Percentiles rank a stretch among this genome's conserved stretches.
These are phyloP conservation scores for Mycena alexandri DNA, from an alignment of 768 basidiomycete genomes.

Conservation along the genomic window DNA sequence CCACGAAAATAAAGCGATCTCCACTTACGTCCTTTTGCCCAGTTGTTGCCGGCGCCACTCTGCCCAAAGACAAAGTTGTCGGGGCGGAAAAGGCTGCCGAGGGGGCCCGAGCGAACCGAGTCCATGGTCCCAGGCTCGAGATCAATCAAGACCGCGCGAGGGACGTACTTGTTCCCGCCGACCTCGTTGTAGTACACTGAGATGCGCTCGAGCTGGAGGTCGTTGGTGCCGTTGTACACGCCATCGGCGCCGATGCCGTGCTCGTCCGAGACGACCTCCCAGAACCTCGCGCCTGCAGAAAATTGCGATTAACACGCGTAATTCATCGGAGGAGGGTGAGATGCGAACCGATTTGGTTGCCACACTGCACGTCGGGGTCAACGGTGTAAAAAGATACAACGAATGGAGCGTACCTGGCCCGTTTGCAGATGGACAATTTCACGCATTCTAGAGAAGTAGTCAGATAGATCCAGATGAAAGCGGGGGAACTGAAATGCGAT, in stretches of 20 bases:
- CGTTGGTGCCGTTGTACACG: constrained; percentile 92
- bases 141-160: constrained; percentile 96
- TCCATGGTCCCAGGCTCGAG: constrained; percentile 99
- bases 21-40: constrained; percentile 98
- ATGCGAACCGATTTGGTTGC: constrained; percentile 97
- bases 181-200: constrained; percentile 99
- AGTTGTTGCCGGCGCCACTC: constrained; percentile 99
- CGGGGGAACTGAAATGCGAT: no score
- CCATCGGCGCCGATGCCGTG: constrained; percentile 96
- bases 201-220: constrained; percentile 97
- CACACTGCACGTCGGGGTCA: constrained; percentile 71
- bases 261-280: constrained; percentile 99
- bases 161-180: constrained; percentile 96
- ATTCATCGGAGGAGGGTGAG: constrained; percentile 35
- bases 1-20: no score
- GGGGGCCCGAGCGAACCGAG: constrained; percentile 89
- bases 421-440: constrained; percentile 99
- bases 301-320: constrained; percentile 31
- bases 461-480: constrained; percentile 22
- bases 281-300: constrained; percentile 88
- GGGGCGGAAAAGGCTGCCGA: constrained; percentile 94
- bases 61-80: constrained; percentile 99
- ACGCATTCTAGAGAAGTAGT: constrained; percentile 81
- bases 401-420: constrained; percentile 73
- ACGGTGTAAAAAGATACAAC: constrained; percentile 42